Evolutionary conservation across 768 basidiomycete species (phyloP).

Genomic region (Termitomyces sp.): DNA sequence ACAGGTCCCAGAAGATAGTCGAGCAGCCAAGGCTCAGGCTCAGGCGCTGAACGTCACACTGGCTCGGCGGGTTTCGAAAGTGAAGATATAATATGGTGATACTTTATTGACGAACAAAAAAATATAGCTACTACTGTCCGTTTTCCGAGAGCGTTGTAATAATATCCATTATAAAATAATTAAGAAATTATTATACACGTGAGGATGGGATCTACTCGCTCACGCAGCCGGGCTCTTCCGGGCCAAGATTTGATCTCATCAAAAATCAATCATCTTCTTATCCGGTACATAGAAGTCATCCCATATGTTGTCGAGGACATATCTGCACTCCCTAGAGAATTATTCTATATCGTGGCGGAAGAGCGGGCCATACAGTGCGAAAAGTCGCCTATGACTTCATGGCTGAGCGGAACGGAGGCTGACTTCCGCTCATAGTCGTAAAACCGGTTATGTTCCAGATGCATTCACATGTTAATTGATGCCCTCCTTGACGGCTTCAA

Average conservation of each 20-base stretch:
- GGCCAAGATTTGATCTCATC: neutral
- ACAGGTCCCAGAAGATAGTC: too few species aligned
- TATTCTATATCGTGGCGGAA: conserved; percentile 5
- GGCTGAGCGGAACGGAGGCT: conserved; percentile 9
- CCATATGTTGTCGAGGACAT: neutral
- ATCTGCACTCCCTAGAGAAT: neutral
- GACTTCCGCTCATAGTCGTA: conserved; percentile 1
- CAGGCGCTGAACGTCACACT: too few species aligned
- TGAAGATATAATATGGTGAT: too few species aligned
- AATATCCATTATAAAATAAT: too few species aligned
- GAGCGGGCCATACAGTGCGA: conserved; percentile 15
- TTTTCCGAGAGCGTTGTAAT: too few species aligned
- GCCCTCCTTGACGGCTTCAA: conserved; percentile 7
- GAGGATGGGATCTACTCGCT: too few species aligned
- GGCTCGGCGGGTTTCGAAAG: too few species aligned
- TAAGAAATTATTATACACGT: too few species aligned
- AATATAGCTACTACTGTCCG: too few species aligned
- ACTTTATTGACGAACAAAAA: too few species aligned
- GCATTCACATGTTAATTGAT: conserved; percentile 20
- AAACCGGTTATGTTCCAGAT: conserved; percentile 18
- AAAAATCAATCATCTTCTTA: neutral
- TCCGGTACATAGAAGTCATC: neutral
- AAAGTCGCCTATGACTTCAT: conserved; percentile 3
- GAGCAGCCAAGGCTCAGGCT: too few species aligned
- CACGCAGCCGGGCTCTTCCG: neutral